Conservation (phyloP, 2,329 filamentous ascomycete genomes). For the Fusarium beomiforme region DNA sequence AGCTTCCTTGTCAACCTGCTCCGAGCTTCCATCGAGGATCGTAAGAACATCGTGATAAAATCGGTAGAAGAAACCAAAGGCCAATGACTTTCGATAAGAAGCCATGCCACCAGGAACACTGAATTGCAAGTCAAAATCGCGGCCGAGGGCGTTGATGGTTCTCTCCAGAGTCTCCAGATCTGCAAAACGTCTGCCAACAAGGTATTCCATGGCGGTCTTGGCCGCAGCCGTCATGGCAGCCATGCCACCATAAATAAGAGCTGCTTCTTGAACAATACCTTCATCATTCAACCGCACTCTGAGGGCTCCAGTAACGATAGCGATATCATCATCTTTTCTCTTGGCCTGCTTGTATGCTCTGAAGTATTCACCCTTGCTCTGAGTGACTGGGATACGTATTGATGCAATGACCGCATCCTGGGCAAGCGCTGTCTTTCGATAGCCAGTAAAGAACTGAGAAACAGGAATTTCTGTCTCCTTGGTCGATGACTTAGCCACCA, state of each 20-base stretch:
- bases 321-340: conserved; percentile 97
- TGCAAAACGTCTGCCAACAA: conserved; percentile 81
- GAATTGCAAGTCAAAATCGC: conserved; percentile 88
- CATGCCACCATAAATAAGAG: conserved; percentile 94
- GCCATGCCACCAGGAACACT: conserved; percentile 98
- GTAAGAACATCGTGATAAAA: conserved; percentile 92
- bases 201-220: conserved; percentile 77
- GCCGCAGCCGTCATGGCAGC: conserved; percentile 90
- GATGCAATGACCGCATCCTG: conserved; percentile 85
- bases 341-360: conserved; percentile 96
- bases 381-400: conserved; percentile 83
- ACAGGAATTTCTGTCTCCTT: conserved; percentile 88
- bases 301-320: conserved; percentile 91
- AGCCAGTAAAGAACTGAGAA: conserved; percentile 91
- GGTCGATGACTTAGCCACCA: conserved; percentile 81
- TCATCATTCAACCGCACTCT: conserved; percentile 76
- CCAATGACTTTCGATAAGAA: conserved; percentile 90
- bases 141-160: conserved; percentile 86
- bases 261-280: conserved; percentile 77
- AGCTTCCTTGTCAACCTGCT: conserved; percentile 74
- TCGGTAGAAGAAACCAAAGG: conserved; percentile 93
- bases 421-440: conserved; percentile 83
- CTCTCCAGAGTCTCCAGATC: conserved; percentile 87
- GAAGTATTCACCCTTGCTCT: conserved; percentile 82
- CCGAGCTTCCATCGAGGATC: conserved; percentile 60